These are phyloP conservation scores for Garcia nutans DNA, from an alignment of 345 rosid species.

Conservation along the genomic window DNA sequence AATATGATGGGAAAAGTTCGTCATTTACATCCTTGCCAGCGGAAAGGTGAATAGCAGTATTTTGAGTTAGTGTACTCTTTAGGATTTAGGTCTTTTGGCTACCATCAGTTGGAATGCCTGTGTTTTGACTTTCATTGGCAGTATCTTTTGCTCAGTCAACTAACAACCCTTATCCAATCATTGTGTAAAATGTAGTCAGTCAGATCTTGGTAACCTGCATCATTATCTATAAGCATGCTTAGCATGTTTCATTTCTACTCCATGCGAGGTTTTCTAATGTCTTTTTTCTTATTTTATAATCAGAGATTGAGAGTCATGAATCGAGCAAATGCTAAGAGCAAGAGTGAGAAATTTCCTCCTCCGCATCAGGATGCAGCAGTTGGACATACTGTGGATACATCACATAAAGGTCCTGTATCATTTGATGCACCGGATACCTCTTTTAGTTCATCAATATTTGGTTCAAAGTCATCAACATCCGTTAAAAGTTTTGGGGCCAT, in stretches of 20 bases:
- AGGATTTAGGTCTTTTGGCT: background rate
- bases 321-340: conserved; percentile 67
- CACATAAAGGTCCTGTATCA: conserved; percentile 44
- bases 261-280: background rate
- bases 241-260: background rate
- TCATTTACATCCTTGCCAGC: background rate
- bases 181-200: background rate
- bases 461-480: conserved; percentile 40
- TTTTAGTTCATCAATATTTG: conserved; percentile 35
- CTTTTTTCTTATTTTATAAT: background rate
- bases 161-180: background rate
- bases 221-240: background rate
- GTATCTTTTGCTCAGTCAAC: background rate
- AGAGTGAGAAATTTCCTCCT: conserved; percentile 93
- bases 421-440: conserved; percentile 43
- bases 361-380: conserved; percentile 89
- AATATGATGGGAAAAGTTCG: background rate
- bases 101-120: background rate
- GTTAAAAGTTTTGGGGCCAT: conserved; percentile 30
- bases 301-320: conserved; percentile 36
- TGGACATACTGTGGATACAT: conserved; percentile 46
- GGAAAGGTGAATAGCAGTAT: background rate
- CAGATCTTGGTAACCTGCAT: background rate
- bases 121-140: background rate
- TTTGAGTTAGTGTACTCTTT: background rate